Base-by-base conservation (phyloP, 176 grass and related monocot species). In the Triticum turgidum region DNA sequence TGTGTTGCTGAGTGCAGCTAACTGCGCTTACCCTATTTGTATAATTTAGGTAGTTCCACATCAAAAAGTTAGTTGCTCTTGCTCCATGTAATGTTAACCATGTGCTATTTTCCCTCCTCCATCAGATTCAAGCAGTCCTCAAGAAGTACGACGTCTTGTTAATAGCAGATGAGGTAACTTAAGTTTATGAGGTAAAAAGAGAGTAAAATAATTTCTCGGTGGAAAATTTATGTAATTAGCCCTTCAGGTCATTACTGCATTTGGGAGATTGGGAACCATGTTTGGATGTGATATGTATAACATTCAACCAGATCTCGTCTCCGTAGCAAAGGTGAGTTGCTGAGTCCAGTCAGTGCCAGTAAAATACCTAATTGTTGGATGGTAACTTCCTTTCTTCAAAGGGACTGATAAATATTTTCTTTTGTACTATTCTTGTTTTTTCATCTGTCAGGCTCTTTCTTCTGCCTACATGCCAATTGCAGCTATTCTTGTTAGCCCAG, bases 101-200 rank as follows among this genome's bases (percentile, higher is more conserved):
- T 68, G 4, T 44, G 41, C 41, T 76, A 30, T 51, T 73, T 39
- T 87, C 14, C 35, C 37, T 61, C 68, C 44, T 25, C 29, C 29
- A 83, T 80, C 84, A 98, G 96, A 91, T 95, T 91, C 96, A 98
- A 88, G 88, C 79, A 78, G 66, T 98, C 27, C 86, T 98, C 29
- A 94, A 98, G 82, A 98, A 95, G 73, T 98, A 98, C 13, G 96
- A 98, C 64, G 91, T 98, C 79, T 91, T 98, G 76, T 92, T 98
- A 61, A 92, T 98, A 34, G 96, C 93, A 37, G 96, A 98, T 84
- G 96, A 98, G 96, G 96, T 98, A 89, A 59, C 47, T 18, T 81
- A 82, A 71, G 3, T 44, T 22, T 73, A 34, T 70, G 27, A 0
- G 37, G 3, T 25, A 24, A 80, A 69, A 44, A 84, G 15, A 65